These are phyloP conservation scores for Paramecium biaurelia DNA, from an alignment of 73 alveolate genomes.

Conservation along the genomic window DNA sequence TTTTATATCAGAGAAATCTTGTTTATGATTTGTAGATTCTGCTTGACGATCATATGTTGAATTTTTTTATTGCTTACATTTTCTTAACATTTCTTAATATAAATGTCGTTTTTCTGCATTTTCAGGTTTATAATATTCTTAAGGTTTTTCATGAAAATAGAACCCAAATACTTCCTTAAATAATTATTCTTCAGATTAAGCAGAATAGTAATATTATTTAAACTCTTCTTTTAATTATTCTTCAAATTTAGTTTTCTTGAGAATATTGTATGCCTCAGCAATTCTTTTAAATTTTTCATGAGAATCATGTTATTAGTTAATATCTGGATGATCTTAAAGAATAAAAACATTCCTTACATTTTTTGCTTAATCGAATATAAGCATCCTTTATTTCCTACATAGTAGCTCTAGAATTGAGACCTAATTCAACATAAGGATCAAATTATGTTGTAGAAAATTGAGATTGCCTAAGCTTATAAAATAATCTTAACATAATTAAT, in stretches of 20 bases:
- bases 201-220: background rate
- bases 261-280: background rate
- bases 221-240: constrained; percentile 7
- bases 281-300: background rate
- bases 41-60: background rate
- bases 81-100: background rate
- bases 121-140: constrained; percentile 21
- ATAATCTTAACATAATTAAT: background rate
- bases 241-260: constrained; percentile 3
- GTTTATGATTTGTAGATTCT: background rate
- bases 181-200: constrained; percentile 23
- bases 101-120: background rate
- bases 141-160: constrained; percentile 21
- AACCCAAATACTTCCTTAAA: constrained; percentile 1
- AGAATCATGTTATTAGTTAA: background rate
- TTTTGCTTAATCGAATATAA: background rate
- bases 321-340: constrained; percentile 10
- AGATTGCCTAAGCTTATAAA: background rate
- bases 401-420: background rate
- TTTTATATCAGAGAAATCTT: background rate
- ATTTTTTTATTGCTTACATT: background rate
- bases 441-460: background rate
- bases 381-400: constrained; percentile 24
- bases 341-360: background rate
- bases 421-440: constrained; percentile 9